phyloP scores from a whole-genome alignment of 495 filamentous ascomycete species.

The Sporormia fimetaria region DNA sequence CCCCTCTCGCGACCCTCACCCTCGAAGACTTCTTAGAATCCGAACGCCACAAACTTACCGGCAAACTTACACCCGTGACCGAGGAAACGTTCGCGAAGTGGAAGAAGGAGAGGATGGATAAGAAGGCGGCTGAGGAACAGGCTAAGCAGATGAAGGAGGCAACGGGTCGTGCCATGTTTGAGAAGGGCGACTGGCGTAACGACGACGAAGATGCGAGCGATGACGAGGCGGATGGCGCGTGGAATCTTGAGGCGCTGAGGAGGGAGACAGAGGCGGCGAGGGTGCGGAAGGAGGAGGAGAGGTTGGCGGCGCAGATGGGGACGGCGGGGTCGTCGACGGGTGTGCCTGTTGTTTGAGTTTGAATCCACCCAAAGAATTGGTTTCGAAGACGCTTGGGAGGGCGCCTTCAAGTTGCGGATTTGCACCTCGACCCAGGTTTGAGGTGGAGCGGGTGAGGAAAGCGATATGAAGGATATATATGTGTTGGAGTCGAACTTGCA shows the following conservation, averaged over 20 bases:
- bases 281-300: slow-evolving; percentile 50
- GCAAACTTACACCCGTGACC: slow-evolving; percentile 83
- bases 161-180: slow-evolving; percentile 88
- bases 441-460: not conserved
- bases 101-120: slow-evolving; percentile 87
- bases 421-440: too few relatives aligned
- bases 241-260: slow-evolving; percentile 63
- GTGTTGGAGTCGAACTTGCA: not conserved
- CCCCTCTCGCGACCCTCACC: slow-evolving; percentile 83
- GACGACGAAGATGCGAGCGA: slow-evolving; percentile 44
- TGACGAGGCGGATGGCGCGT: slow-evolving; percentile 50
- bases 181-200: slow-evolving; percentile 87
- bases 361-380: not conserved
- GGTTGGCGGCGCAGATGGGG: slow-evolving; percentile 25
- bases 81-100: slow-evolving; percentile 85
- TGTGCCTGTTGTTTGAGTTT: not conserved
- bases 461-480: not conserved
- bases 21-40: slow-evolving; percentile 95
- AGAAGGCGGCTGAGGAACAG: slow-evolving; percentile 87
- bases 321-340: not conserved
- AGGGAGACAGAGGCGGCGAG: slow-evolving; percentile 43
- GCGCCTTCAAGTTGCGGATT: too few relatives aligned
- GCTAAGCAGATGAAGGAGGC: slow-evolving; percentile 84
- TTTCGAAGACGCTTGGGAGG: not conserved
- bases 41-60: slow-evolving; percentile 85